phyloP scores from a whole-genome alignment of 352 stramenopile species.

The Phytophthora palmivora region DNA sequence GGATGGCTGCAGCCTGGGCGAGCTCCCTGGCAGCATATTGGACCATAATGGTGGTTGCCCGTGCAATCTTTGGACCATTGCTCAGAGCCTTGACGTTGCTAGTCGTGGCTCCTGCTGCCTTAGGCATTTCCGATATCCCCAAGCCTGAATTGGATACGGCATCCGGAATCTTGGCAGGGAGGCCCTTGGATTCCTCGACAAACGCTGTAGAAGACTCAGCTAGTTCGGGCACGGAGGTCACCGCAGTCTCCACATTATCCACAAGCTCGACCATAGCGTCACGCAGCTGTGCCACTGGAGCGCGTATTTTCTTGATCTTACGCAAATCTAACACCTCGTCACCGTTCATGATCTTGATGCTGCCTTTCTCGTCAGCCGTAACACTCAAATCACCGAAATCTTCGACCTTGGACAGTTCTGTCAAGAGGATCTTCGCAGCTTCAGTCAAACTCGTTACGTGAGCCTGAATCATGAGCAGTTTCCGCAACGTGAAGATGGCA shows the following conservation, averaged over 20 bases:
- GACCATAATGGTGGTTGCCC: slow-evolving; percentile 58
- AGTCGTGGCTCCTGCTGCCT: slow-evolving; percentile 40
- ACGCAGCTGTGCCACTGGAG: slow-evolving; percentile 47
- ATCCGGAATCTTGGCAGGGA: slow-evolving; percentile 51
- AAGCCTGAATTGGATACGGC: slow-evolving; percentile 48
- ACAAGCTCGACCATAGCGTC: slow-evolving; percentile 58
- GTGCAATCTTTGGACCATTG: slow-evolving; percentile 57
- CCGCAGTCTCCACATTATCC: slow-evolving; percentile 60
- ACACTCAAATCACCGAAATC: slow-evolving; percentile 45
- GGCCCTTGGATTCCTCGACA: slow-evolving; percentile 47
- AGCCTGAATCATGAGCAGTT: slow-evolving; percentile 47
- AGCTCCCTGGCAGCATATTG: slow-evolving; percentile 56
- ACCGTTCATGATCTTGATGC: slow-evolving; percentile 52
- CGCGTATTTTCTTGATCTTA: slow-evolving; percentile 53
- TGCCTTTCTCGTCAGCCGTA: slow-evolving; percentile 45
- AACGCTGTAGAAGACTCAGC: slow-evolving; percentile 47
- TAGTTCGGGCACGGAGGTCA: slow-evolving; percentile 54
- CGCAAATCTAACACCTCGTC: slow-evolving; percentile 56
- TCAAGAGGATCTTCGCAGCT: slow-evolving; percentile 49
- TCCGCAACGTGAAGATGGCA: slow-evolving; percentile 39
- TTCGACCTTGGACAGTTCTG: slow-evolving; percentile 53
- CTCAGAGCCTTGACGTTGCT: slow-evolving; percentile 55
- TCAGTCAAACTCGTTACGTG: slow-evolving; percentile 44
- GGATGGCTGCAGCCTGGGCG: slow-evolving; percentile 46
- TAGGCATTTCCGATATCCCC: slow-evolving; percentile 55